A percentile compares a stretch with the other conserved stretches of the same genome.
Evolutionary conservation across 768 basidiomycete species (phyloP).

Genomic region (Podaxis sp.): DNA sequence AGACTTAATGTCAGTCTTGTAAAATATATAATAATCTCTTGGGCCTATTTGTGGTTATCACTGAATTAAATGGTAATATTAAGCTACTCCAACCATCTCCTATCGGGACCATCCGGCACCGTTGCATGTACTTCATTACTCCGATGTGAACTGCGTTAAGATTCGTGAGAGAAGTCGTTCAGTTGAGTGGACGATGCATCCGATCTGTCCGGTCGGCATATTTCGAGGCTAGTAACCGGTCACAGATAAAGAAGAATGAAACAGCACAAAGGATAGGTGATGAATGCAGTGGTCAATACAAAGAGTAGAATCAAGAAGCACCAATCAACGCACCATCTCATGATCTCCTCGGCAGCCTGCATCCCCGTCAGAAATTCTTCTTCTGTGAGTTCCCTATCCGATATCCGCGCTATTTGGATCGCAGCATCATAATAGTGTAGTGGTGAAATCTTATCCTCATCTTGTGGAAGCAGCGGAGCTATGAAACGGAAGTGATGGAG

Average conservation of each 20-base stretch:
- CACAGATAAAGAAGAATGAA: background rate
- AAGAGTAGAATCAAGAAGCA: background rate
- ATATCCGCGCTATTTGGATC: conserved; percentile 69
- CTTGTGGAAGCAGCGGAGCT: conserved; percentile 55
- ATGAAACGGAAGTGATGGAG: conserved; percentile 80
- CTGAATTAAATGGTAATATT: background rate
- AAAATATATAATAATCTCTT: background rate
- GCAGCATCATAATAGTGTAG: conserved; percentile 79
- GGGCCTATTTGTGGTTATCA: background rate
- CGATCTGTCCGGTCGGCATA: conserved; percentile 65
- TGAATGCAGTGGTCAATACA: background rate
- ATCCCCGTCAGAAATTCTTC: conserved; percentile 67
- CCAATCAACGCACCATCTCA: conserved; percentile 48
- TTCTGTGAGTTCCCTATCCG: conserved; percentile 59
- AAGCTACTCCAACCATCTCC: background rate
- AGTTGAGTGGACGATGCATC: conserved; percentile 52
- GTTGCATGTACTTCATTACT: background rate
- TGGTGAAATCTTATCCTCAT: conserved; percentile 64
- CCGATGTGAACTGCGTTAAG: background rate
- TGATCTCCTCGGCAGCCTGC: conserved; percentile 59
- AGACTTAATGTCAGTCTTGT: background rate
- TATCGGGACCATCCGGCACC: background rate
- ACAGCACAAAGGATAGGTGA: too few relatives aligned
- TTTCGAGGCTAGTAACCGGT: conserved; percentile 46
- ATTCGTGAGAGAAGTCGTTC: conserved; percentile 19